These are phyloP conservation scores for Diplodia sapinea DNA, from an alignment of 2,329 filamentous ascomycete species.

Conservation along the genomic window DNA sequence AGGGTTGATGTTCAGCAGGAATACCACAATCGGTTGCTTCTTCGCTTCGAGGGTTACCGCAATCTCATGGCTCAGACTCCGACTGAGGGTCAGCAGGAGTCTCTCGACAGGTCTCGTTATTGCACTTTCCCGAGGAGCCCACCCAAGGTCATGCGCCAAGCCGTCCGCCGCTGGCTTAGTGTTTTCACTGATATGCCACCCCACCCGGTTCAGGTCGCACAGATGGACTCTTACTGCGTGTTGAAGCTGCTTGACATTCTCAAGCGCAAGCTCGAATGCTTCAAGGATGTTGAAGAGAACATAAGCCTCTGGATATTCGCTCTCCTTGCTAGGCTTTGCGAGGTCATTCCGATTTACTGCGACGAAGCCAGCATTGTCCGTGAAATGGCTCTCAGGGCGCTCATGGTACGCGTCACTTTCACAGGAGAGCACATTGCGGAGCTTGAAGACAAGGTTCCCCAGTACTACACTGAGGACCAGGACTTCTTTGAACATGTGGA, in stretches of 20 bases:
- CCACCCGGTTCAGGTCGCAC: constrained; percentile 56
- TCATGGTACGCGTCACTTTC: constrained; percentile 63
- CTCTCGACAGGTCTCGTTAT: constrained; percentile 17
- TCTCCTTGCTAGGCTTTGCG: constrained; percentile 75
- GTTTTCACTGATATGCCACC: constrained; percentile 47
- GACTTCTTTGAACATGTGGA: constrained; percentile 33
- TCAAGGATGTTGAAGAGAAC: constrained; percentile 65
- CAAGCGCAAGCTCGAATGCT: constrained; percentile 65
- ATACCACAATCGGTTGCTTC: constrained; percentile 58
- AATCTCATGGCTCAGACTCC: constrained; percentile 8
- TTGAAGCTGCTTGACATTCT: constrained; percentile 70
- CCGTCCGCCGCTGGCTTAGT: constrained; percentile 24
- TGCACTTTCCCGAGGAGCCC: constrained; percentile 28
- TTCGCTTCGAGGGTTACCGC: constrained; percentile 16
- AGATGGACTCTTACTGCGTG: constrained; percentile 67
- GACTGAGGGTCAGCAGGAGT: neutral
- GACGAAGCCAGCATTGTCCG: constrained; percentile 63
- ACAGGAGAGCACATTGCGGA: constrained; percentile 34
- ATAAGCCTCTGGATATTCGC: constrained; percentile 88
- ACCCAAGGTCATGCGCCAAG: constrained; percentile 46
- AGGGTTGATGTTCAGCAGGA: constrained; percentile 51
- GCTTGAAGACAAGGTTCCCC: constrained; percentile 39
- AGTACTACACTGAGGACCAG: constrained; percentile 37
- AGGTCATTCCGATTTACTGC: constrained; percentile 48
- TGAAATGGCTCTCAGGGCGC: constrained; percentile 79